These are phyloP conservation scores for Austroboletus novae-zelandiae DNA, from an alignment of 1,284 basidiomycete genomes.

Conservation along the genomic window DNA sequence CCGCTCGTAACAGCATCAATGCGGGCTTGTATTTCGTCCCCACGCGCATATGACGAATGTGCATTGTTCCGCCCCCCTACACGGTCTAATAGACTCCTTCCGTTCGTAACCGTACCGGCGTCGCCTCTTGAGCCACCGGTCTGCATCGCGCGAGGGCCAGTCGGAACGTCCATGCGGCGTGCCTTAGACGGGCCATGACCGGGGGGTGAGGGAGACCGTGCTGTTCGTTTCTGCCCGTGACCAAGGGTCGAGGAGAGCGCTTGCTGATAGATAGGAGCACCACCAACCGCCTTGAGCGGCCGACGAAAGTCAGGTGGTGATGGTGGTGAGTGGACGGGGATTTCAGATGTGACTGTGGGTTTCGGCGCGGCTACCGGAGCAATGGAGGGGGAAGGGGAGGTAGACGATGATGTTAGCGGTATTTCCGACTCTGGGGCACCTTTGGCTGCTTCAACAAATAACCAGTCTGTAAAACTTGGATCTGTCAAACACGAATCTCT, in stretches of 20 bases:
- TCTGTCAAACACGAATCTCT: conserved; percentile 42
- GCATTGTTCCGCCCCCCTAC: conserved; percentile 53
- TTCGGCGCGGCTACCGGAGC: conserved; percentile 10
- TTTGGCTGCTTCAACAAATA: conserved; percentile 75
- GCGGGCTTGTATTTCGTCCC: conserved; percentile 72
- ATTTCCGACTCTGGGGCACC: conserved; percentile 51
- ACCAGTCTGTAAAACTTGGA: conserved; percentile 77
- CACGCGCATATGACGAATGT: conserved; percentile 30
- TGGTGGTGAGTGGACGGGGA: conserved; percentile 24
- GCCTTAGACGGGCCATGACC: conserved; percentile 59
- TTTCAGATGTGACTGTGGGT: conserved; percentile 21
- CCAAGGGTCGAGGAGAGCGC: conserved; percentile 65
- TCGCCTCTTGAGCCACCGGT: conserved; percentile 40
- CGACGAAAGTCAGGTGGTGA: conserved; percentile 41
- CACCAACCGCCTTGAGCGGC: conserved; percentile 31
- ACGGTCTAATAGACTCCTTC: conserved; percentile 70
- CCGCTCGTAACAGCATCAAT: conserved; percentile 72
- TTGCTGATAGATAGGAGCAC: conserved; percentile 59
- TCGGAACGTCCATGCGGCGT: conserved; percentile 70
- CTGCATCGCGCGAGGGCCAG: conserved; percentile 78
- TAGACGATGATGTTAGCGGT: conserved; percentile 32
- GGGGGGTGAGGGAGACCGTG: conserved; percentile 71
- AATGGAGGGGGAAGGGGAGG: conserved; percentile 32
- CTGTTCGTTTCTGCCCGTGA: conserved; percentile 62
- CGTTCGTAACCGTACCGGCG: conserved; percentile 21